A percentile compares a stretch with the other conserved stretches of the same genome.
These are phyloP conservation scores for Canariomyces notabilis DNA, from an alignment of 2,329 filamentous ascomycete genomes.

Conservation along the genomic window DNA sequence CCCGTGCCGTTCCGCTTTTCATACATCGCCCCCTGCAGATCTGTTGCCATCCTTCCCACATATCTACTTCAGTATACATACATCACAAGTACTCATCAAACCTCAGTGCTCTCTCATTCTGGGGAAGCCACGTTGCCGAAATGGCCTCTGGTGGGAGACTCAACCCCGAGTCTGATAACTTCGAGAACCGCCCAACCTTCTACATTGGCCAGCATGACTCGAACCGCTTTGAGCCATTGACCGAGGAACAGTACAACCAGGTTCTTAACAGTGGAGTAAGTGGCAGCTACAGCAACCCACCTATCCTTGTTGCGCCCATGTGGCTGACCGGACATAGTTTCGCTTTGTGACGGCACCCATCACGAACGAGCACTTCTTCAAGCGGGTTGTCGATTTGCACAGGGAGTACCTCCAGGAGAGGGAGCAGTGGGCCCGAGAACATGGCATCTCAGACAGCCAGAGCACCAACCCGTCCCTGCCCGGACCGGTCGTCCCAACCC, in stretches of 20 bases:
- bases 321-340: conserved; percentile 50
- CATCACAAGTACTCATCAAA: too few species aligned
- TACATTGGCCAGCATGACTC: conserved; percentile 73
- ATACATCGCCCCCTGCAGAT: background rate
- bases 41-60: background rate
- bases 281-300: conserved; percentile 19
- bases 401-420: conserved; percentile 48
- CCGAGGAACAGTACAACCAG: conserved; percentile 59
- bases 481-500: conserved; percentile 57
- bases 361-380: conserved; percentile 67
- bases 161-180: conserved; percentile 29
- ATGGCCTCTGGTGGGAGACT: conserved; percentile 24
- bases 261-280: conserved; percentile 66
- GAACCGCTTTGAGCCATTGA: conserved; percentile 53
- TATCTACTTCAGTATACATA: too few species aligned
- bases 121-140: conserved; percentile 4
- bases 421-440: conserved; percentile 28
- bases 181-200: conserved; percentile 43
- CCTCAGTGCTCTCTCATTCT: too few species aligned
- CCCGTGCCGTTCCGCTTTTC: background rate
- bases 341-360: conserved; percentile 74
- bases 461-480: conserved; percentile 43
- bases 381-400: conserved; percentile 60
- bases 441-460: conserved; percentile 32
- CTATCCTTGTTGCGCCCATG: conserved; percentile 5